These are phyloP conservation scores for Rhizopus arrhizus DNA, from an alignment of 371 early-diverging fungal genomes.

Conservation along the genomic window DNA sequence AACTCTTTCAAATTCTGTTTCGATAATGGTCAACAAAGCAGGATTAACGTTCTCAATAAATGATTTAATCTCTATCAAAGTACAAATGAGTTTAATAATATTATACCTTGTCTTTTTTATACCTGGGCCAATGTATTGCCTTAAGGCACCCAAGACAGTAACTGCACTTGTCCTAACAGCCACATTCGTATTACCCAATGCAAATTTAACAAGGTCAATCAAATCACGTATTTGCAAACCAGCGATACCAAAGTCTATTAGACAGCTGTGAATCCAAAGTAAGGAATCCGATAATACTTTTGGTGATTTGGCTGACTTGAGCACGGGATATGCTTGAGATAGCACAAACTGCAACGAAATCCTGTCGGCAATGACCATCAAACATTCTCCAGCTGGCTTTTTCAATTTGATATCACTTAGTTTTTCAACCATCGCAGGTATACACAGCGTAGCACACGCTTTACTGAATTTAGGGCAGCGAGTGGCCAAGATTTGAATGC, in stretches of 20 bases:
- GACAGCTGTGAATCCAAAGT: conserved; percentile 75
- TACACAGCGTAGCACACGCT: conserved; percentile 72
- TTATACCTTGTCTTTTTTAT: conserved; percentile 7
- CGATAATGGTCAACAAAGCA: conserved; percentile 76
- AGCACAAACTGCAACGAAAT: conserved; percentile 81
- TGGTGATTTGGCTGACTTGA: conserved; percentile 83
- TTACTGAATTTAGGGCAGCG: conserved; percentile 65
- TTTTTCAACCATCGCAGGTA: conserved; percentile 80
- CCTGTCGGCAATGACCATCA: conserved; percentile 74
- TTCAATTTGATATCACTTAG: conserved; percentile 93
- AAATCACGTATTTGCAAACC: conserved; percentile 77
- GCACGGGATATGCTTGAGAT: conserved; percentile 72
- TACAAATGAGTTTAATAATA: conserved; percentile 5
- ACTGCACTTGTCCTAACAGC: conserved; percentile 82
- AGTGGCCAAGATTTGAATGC: conserved; percentile 68
- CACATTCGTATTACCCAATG: conserved; percentile 80
- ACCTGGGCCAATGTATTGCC: conserved; percentile 85
- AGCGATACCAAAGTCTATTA: conserved; percentile 88
- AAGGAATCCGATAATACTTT: conserved; percentile 87
- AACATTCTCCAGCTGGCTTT: conserved; percentile 76
- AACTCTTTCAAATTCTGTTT: conserved; percentile 91
- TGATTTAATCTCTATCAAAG: conserved; percentile 61
- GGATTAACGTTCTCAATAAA: conserved; percentile 87
- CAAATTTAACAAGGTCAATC: conserved; percentile 79
- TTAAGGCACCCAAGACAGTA: conserved; percentile 75